Conservation (phyloP, 1,284 basidiomycete genomes). For the Ustilago curta region DNA sequence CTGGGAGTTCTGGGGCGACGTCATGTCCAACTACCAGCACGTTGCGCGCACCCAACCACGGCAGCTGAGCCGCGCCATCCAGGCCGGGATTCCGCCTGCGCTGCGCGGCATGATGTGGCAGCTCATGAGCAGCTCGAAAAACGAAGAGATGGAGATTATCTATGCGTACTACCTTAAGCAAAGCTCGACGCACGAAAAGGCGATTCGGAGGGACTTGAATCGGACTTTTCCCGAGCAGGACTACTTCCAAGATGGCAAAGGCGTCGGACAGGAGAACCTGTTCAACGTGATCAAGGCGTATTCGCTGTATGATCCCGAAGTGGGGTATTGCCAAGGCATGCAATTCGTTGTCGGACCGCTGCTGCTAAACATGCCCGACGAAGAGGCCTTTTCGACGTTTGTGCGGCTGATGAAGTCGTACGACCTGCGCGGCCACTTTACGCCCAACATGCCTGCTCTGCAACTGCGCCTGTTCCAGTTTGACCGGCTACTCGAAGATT, state of each 20-base stretch:
- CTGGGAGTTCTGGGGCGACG: constrained; percentile 93
- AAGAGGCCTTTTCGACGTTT: constrained; percentile 91
- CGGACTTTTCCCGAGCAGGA: constrained; percentile 97
- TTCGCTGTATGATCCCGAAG: constrained; percentile 92
- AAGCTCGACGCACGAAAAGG: constrained; percentile 88
- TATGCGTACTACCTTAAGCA: constrained; percentile 87
- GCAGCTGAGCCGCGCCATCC: constrained; percentile 87
- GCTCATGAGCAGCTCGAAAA: constrained; percentile 90
- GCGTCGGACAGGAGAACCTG: constrained; percentile 93
- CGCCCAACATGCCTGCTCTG: constrained; percentile 97
- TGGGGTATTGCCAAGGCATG: constrained; percentile 95
- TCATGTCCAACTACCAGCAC: constrained; percentile 76
- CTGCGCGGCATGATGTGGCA: constrained; percentile 98
- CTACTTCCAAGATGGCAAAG: constrained; percentile 86
- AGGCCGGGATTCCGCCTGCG: constrained; percentile 86
- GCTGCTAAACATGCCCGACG: constrained; percentile 77
- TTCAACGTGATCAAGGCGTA: constrained; percentile 99
- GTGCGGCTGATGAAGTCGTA: constrained; percentile 99
- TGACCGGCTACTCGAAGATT: constrained; percentile 91
- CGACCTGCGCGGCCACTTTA: constrained; percentile 92
- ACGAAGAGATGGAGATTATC: constrained; percentile 83
- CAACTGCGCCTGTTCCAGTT: constrained; percentile 91
- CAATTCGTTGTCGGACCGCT: constrained; percentile 91
- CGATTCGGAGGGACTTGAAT: constrained; percentile 87
- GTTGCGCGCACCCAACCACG: constrained; percentile 72